phyloP scores from a whole-genome alignment of 2,329 filamentous ascomycete species.

The Trichoderma gracile region DNA sequence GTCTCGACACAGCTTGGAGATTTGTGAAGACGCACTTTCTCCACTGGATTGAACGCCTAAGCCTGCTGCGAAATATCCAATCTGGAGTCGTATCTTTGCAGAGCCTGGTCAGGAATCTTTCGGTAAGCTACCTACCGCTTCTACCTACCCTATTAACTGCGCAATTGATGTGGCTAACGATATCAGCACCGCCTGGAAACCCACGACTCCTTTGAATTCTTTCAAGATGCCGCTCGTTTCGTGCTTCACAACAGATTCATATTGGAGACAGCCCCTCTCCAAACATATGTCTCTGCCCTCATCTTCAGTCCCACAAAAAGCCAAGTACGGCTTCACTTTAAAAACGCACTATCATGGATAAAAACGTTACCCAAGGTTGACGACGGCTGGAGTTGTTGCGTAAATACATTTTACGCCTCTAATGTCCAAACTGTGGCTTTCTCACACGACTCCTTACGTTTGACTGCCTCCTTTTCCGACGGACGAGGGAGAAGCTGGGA shows the following conservation, averaged over 20 bases:
- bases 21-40: constrained; percentile 4
- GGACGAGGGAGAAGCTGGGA: too few species aligned
- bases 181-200: background rate
- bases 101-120: background rate
- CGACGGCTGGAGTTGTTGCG: constrained; percentile 13
- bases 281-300: constrained; percentile 20
- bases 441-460: too few species aligned
- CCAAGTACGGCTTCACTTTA: constrained; percentile 13
- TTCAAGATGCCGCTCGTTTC: constrained; percentile 22
- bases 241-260: background rate
- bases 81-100: background rate
- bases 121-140: background rate
- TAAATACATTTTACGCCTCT: background rate
- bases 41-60: constrained; percentile 13
- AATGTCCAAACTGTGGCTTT: too few species aligned
- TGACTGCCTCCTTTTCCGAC: too few species aligned
- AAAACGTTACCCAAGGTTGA: background rate
- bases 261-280: constrained; percentile 18
- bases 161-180: background rate
- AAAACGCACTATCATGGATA: constrained; percentile 16
- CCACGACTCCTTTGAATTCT: background rate
- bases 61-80: background rate
- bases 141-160: too few species aligned
- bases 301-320: constrained; percentile 14
- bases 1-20: background rate